Conservation (phyloP, 805 yeast species). For the Ogataea siamensis region DNA sequence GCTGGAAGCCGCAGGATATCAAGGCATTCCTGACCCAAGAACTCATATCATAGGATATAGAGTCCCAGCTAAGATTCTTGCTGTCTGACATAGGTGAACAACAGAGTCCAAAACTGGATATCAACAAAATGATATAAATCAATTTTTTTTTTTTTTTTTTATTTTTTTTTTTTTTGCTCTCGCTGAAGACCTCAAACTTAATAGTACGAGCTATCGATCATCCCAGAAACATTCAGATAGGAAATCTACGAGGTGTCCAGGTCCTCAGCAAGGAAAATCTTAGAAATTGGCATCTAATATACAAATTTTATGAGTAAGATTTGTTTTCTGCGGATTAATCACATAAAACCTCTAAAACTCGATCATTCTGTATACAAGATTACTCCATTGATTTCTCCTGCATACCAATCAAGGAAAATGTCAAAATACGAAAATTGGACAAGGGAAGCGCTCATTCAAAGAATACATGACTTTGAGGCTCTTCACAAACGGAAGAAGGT, state of each 20-base stretch:
- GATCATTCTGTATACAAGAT: no score
- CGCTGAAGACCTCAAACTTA: no score
- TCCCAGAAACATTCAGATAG: no score
- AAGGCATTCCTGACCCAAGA: slow-evolving; percentile 77
- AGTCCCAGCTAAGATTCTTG: slow-evolving; percentile 48
- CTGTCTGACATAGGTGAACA: not conserved
- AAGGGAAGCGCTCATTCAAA: slow-evolving; percentile 58
- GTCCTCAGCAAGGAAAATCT: no score
- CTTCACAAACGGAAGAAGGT: not conserved
- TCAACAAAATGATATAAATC: not conserved
- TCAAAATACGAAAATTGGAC: slow-evolving; percentile 58
- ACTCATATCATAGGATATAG: slow-evolving; percentile 48
- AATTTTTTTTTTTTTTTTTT: not conserved
- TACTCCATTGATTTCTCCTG: no score
- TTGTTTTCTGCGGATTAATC: no score
- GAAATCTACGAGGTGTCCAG: no score
- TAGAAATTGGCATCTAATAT: no score
- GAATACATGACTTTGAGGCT: slow-evolving; percentile 55
- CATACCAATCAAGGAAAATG: no score
- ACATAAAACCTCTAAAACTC: no score
- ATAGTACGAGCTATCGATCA: no score
- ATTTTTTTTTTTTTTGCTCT: not conserved
- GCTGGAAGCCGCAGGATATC: slow-evolving; percentile 65
- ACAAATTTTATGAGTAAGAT: no score
- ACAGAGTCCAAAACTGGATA: not conserved